Conservation (phyloP, 805 yeast genomes). For the Saturnispora ahearnii region DNA sequence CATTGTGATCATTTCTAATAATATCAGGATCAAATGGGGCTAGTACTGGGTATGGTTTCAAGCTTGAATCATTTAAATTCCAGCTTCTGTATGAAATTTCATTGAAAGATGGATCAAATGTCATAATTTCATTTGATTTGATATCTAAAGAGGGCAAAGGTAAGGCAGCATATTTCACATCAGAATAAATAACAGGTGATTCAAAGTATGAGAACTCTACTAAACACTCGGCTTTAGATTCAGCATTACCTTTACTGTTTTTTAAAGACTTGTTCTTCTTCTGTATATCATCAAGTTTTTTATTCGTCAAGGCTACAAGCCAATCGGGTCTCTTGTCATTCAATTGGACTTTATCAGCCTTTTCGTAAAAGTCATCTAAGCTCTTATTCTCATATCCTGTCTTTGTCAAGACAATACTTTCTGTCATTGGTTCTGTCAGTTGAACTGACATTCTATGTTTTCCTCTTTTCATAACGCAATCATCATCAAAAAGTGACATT, state of each 20-base stretch:
- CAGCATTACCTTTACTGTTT: slow-evolving; percentile 5
- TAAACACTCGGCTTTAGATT: slow-evolving; percentile 10
- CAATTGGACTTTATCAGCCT: not conserved
- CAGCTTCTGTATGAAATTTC: slow-evolving; percentile 21
- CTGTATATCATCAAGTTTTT: slow-evolving; percentile 36
- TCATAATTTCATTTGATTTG: slow-evolving; percentile 15
- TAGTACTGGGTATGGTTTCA: slow-evolving; percentile 7
- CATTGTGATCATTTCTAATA: slow-evolving; percentile 30
- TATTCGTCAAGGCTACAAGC: slow-evolving; percentile 57
- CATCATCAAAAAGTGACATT: slow-evolving; percentile 45
- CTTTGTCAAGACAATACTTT: not conserved
- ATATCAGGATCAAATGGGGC: slow-evolving; percentile 64
- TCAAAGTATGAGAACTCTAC: slow-evolving; percentile 60
- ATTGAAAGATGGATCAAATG: slow-evolving; percentile 18
- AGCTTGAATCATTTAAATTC: not conserved
- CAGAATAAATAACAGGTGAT: slow-evolving; percentile 63
- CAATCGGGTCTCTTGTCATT: slow-evolving; percentile 38
- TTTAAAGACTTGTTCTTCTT: slow-evolving; percentile 10
- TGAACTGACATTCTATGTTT: slow-evolving; percentile 52
- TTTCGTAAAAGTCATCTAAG: not conserved
- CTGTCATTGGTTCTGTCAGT: not conserved
- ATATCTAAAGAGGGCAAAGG: slow-evolving; percentile 21
- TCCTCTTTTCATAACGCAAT: slow-evolving; percentile 29
- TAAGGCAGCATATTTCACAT: slow-evolving; percentile 35
- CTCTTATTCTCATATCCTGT: not conserved